Evolutionary conservation across 1,284 basidiomycete genomes (phyloP).

Genomic region (Ustilago bromivora): DNA sequence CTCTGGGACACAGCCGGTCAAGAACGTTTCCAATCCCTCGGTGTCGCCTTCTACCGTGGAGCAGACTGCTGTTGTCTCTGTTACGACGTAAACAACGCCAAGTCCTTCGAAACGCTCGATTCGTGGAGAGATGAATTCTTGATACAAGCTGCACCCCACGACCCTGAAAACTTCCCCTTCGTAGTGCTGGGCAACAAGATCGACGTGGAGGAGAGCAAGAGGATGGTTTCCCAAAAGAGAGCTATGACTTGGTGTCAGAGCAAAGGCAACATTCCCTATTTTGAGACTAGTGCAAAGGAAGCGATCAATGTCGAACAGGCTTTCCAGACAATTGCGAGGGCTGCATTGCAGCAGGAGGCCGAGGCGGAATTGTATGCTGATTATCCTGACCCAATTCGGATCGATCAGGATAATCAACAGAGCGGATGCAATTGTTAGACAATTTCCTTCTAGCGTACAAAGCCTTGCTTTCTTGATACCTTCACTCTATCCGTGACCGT

Average conservation of each 20-base stretch:
- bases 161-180: constrained; percentile 99
- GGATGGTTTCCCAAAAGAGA: constrained; percentile 98
- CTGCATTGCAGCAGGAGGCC: constrained; percentile 94
- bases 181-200: constrained; percentile 96
- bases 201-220: constrained; percentile 98
- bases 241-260: constrained; percentile 99
- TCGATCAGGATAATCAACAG: constrained; percentile 92
- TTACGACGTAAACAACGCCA: constrained; percentile 98
- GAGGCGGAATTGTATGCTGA: constrained; percentile 97
- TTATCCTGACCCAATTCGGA: constrained; percentile 98
- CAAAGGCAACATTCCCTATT: constrained; percentile 99
- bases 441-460: neutral
- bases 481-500: neutral
- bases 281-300: constrained; percentile 99
- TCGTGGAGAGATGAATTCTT: constrained; percentile 69
- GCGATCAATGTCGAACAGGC: constrained; percentile 99
- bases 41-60: constrained; percentile 98
- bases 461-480: neutral
- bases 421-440: constrained; percentile 89
- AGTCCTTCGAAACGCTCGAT: constrained; percentile 88
- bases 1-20: constrained; percentile 99
- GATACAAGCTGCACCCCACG: constrained; percentile 89
- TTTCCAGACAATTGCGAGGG: constrained; percentile 99
- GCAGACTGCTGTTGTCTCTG: constrained; percentile 96
- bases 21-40: constrained; percentile 98